phyloP scores from a whole-genome alignment of 2,329 filamentous ascomycete genomes.

The Lachnellula subtilissima region DNA sequence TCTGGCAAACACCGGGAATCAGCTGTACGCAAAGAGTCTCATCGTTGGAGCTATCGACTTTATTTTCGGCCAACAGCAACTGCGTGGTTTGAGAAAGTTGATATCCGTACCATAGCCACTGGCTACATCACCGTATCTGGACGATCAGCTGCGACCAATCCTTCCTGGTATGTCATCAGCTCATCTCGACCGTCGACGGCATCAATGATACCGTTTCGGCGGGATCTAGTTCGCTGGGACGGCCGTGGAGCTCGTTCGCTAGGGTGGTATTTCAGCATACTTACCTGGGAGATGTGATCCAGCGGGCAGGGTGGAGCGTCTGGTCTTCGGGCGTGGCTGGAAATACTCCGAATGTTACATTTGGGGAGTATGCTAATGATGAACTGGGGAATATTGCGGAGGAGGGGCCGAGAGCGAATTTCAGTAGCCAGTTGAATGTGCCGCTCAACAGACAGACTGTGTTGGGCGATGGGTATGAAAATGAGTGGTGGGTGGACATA shows the following conservation, averaged over 20 bases:
- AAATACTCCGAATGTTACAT: conserved; percentile 43
- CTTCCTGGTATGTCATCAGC: conserved; percentile 52
- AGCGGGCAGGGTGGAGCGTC: conserved; percentile 44
- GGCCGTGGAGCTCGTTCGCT: conserved; percentile 47
- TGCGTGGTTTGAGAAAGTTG: conserved; percentile 45
- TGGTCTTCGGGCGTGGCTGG: conserved; percentile 39
- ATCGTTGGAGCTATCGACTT: conserved; percentile 57
- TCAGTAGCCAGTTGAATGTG: conserved; percentile 9
- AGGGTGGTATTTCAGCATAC: conserved; percentile 48
- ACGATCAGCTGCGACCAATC: conserved; percentile 32
- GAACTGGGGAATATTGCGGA: conserved; percentile 37
- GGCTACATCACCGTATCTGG: conserved; percentile 46
- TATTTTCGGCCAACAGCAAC: conserved; percentile 50
- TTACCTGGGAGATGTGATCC: conserved; percentile 43
- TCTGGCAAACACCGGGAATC: conserved; percentile 43
- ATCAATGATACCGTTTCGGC: conserved; percentile 35
- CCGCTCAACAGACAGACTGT: conserved; percentile 11
- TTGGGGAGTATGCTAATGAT: conserved; percentile 48
- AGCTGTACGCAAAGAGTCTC: conserved; percentile 51
- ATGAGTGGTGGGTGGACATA: conserved; percentile 20
- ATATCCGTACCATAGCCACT: conserved; percentile 39
- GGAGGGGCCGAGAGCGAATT: conserved; percentile 14
- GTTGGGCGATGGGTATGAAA: conserved; percentile 8
- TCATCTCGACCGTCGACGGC: conserved; percentile 42
- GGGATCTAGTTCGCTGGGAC: conserved; percentile 45